These are phyloP conservation scores for Apiospora marii DNA, from an alignment of 2,329 filamentous ascomycete genomes.

Conservation along the genomic window DNA sequence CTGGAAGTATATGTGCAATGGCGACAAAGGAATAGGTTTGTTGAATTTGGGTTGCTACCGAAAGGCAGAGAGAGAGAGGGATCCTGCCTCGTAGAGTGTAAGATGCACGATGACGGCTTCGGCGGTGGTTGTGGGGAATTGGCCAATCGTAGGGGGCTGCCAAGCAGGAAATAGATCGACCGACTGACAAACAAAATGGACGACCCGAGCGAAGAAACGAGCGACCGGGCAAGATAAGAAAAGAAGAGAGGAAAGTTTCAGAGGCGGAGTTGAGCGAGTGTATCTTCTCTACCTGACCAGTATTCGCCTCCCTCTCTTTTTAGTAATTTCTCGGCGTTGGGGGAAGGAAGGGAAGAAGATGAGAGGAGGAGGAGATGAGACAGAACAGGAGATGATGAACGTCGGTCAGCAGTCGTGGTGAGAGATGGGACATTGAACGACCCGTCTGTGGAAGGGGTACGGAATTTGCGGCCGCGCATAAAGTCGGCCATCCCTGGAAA, in stretches of 20 bases:
- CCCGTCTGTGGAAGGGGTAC: not conserved
- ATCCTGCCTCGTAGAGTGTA: not conserved
- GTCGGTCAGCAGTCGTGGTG: constrained; percentile 3
- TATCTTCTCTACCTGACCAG: constrained; percentile 6
- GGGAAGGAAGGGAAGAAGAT: not conserved
- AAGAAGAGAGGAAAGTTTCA: not conserved
- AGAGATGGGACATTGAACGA: constrained; percentile 2
- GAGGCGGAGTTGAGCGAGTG: not conserved
- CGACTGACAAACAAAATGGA: not conserved
- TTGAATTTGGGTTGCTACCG: not conserved
- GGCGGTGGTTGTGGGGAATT: constrained; percentile 12
- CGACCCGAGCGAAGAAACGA: constrained; percentile 10
- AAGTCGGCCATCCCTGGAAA: not conserved
- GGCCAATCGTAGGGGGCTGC: constrained; percentile 1
- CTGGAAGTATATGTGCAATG: constrained; percentile 1
- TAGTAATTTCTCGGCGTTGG: not conserved
- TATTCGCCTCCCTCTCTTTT: not conserved
- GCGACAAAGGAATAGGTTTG: not conserved
- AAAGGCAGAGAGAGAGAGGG: constrained; percentile 5
- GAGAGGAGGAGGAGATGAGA: not conserved
- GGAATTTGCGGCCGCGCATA: constrained; percentile 5
- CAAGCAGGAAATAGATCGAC: constrained; percentile 18
- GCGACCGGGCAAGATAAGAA: constrained; percentile 5
- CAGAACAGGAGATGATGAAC: constrained; percentile 19
- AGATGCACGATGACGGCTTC: constrained; percentile 7